Conservation (phyloP, 495 filamentous ascomycete species). For the Mycothermus thermophilus region DNA sequence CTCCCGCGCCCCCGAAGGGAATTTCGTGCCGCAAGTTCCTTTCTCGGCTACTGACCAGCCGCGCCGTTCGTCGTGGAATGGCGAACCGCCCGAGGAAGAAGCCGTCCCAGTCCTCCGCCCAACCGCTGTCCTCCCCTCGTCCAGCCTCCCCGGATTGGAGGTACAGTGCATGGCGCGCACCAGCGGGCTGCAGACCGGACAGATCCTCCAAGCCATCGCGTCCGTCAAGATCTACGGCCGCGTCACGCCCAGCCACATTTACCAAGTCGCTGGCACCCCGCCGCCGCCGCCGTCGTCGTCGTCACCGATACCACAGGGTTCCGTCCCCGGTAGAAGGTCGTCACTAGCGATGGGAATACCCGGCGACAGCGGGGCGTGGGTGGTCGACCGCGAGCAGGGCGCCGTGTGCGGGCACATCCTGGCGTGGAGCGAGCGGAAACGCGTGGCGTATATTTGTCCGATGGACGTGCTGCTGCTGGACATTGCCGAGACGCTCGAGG, state of each 20-base stretch:
- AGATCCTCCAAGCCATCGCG: slow-evolving; percentile 60
- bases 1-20: slow-evolving; percentile 54
- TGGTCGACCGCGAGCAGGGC: slow-evolving; percentile 69
- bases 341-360: slow-evolving; percentile 44
- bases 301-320: not conserved
- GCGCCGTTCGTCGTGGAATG: not conserved
- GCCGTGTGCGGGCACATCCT: slow-evolving; percentile 79
- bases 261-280: slow-evolving; percentile 43
- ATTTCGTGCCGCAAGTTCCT: slow-evolving; percentile 35
- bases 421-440: slow-evolving; percentile 63
- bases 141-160: slow-evolving; percentile 48
- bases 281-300: not conserved
- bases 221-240: slow-evolving; percentile 73
- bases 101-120: slow-evolving; percentile 18
- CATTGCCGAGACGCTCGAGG: slow-evolving; percentile 61
- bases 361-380: slow-evolving; percentile 88
- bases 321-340: slow-evolving; percentile 7
- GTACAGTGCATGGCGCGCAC: slow-evolving; percentile 92
- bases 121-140: slow-evolving; percentile 28
- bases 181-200: slow-evolving; percentile 64
- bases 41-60: not conserved
- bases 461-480: slow-evolving; percentile 86
- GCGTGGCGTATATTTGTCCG: slow-evolving; percentile 76
- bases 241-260: slow-evolving; percentile 65
- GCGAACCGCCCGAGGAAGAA: not conserved